phyloP scores from a whole-genome alignment of 768 basidiomycete species.

The Leccinellum luteum region DNA sequence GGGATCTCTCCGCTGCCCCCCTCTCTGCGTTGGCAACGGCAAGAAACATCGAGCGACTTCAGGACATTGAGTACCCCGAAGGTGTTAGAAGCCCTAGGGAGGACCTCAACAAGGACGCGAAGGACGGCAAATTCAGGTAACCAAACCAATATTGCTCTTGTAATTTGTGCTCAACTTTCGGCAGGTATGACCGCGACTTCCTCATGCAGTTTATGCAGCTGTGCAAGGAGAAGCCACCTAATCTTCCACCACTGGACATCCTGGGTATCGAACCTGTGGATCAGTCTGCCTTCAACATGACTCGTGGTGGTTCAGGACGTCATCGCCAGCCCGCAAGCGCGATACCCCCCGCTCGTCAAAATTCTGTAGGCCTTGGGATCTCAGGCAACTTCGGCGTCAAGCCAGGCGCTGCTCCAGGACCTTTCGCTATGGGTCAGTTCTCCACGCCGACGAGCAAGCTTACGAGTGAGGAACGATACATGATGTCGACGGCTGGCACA shows the following conservation, averaged over 20 bases:
- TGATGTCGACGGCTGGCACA: constrained; percentile 37
- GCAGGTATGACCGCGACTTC: constrained; percentile 95
- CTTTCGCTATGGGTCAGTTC: constrained; percentile 71
- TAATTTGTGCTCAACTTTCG: constrained; percentile 7
- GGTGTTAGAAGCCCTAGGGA: constrained; percentile 77
- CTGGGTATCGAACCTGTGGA: constrained; percentile 86
- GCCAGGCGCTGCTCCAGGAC: constrained; percentile 22
- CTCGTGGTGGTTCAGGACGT: constrained; percentile 64
- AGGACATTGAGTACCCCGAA: constrained; percentile 75
- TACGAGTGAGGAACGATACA: constrained; percentile 69
- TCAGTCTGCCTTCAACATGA: constrained; percentile 47
- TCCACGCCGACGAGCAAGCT: constrained; percentile 52
- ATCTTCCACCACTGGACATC: constrained; percentile 83
- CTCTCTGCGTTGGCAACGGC: constrained; percentile 75
- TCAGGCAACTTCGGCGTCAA: constrained; percentile 28
- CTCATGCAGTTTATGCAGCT: constrained; percentile 93
- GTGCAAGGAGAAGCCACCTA: constrained; percentile 94
- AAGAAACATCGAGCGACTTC: constrained; percentile 80
- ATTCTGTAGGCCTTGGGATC: constrained; percentile 49
- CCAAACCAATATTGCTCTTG: neutral
- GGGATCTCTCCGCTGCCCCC: constrained; percentile 31
- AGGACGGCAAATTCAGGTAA: constrained; percentile 88
- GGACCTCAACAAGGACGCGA: constrained; percentile 80
- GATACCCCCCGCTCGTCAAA: constrained; percentile 46
- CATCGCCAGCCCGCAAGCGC: constrained; percentile 47